Percentiles rank a stretch among this genome's conserved stretches.
Conservation (phyloP, 2,329 filamentous ascomycete species). For the Aspergillus sp. region DNA sequence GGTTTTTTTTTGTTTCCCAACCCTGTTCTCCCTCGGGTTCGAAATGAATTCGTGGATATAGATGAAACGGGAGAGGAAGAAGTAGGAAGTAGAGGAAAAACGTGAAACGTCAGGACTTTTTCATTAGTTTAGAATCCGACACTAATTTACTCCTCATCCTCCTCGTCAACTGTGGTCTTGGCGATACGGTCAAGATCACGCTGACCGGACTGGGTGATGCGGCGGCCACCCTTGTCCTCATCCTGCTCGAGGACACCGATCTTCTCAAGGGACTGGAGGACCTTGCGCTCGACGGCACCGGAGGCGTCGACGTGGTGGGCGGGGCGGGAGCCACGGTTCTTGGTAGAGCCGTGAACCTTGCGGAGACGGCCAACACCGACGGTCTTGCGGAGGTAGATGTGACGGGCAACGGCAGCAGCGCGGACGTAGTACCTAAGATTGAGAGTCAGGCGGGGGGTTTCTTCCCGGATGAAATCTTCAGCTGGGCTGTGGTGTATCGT, state of each 20-base stretch:
- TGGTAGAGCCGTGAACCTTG: constrained; percentile 93
- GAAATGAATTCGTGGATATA: constrained; percentile 5
- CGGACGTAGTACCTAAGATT: constrained; percentile 70
- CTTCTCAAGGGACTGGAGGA: constrained; percentile 97
- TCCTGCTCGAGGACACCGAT: constrained; percentile 97
- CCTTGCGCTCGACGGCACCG: constrained; percentile 95
- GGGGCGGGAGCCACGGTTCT: constrained; percentile 93
- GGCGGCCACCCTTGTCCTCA: constrained; percentile 97
- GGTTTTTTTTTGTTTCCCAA: not conserved
- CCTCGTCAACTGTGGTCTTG: constrained; percentile 66
- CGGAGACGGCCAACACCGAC: constrained; percentile 97
- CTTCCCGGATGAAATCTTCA: constrained; percentile 10
- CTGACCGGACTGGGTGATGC: constrained; percentile 97
- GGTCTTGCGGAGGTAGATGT: constrained; percentile 99
- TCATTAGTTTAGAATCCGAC: constrained; percentile 34
- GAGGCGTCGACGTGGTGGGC: constrained; percentile 95
- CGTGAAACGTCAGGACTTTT: constrained; percentile 30
- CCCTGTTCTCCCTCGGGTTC: constrained; percentile 5
- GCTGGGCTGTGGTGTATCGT: constrained; percentile 53
- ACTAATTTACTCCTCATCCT: constrained; percentile 49
- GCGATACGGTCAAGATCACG: constrained; percentile 98
- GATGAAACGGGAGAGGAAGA: constrained; percentile 6
- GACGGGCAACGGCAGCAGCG: constrained; percentile 91
- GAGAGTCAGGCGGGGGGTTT: not conserved
- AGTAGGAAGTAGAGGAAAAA: constrained; percentile 15